Conservation (phyloP, 2,329 filamentous ascomycete species). For the Sordariomycetes sp. region DNA sequence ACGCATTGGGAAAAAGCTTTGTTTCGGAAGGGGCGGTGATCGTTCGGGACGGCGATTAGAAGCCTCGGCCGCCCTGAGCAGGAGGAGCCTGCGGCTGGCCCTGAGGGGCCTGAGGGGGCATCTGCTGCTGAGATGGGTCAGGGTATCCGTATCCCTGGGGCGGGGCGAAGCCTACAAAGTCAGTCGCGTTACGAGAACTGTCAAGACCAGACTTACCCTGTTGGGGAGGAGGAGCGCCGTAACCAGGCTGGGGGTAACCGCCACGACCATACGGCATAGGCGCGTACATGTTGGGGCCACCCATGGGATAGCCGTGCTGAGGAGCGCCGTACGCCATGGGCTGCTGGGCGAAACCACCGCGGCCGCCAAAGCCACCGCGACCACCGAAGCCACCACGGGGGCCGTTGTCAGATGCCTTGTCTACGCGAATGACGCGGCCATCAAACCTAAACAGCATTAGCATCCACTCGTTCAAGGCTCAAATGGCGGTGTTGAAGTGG, state of each 20-base stretch:
- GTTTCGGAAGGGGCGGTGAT: too few species aligned
- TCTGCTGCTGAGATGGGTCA: constrained; percentile 32
- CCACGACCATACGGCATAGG: constrained; percentile 27
- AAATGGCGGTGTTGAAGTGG: too few species aligned
- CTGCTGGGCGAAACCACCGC: constrained; percentile 26
- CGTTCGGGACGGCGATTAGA: too few species aligned
- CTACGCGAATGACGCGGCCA: constrained; percentile 87
- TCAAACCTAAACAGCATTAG: constrained; percentile 59
- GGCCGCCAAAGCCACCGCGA: constrained; percentile 28
- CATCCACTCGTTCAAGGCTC: too few species aligned
- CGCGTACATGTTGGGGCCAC: constrained; percentile 25
- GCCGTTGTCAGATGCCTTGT: constrained; percentile 82
- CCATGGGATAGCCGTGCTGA: constrained; percentile 22
- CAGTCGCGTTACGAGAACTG: too few species aligned
- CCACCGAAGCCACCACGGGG: constrained; percentile 50
- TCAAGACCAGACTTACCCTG: constrained; percentile 26
- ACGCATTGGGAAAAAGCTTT: too few species aligned
- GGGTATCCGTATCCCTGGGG: constrained; percentile 38
- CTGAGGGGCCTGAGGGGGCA: constrained; percentile 26
- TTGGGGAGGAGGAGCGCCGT: constrained; percentile 24
- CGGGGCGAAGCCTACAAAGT: constrained; percentile 22
- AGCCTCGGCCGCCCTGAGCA: constrained; percentile 23
- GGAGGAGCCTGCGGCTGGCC: constrained; percentile 19
- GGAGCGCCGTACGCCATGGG: constrained; percentile 26
- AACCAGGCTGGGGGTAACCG: constrained; percentile 24